Base-by-base conservation (phyloP, 2,329 filamentous ascomycete species). In the Cyphellophora europaea region DNA sequence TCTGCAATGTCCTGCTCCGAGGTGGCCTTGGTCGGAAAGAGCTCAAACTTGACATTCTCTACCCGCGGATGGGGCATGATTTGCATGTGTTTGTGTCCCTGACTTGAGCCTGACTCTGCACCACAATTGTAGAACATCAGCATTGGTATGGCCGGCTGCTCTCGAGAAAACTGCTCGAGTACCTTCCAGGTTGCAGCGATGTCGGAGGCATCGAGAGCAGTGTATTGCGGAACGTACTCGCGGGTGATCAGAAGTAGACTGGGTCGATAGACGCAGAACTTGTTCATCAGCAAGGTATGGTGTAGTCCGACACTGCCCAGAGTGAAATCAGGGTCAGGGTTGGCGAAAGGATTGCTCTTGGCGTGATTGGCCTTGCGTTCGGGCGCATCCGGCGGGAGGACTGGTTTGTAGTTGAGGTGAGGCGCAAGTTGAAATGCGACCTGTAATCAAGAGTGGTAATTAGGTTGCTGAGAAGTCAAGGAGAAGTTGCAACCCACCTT, bases 51-150 rank as follows among this genome's bases (percentile, higher is more conserved):
- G 17, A 48, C 25, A 13, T 42, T 35, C 14, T 36, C 6, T 30
- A 41, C 31, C 33, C 38, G 35, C 3, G 59, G 58, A 32, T 51
- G 47, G 0, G 53, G 57, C 32, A 65, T 55, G 2, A 66, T 36
- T 38, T 67, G 63, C 39, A 65, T 48, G 47, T 67, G 63, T 43
- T 66, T 67, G 45, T 67, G 63, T 3, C 61, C 60, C 36, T 63
- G 56, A 11, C 56, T 61, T 2, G 53, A 57, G 12, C 63, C 64
- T 32, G 57, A 58, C 16, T 63, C 57, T 27, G 59, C 56, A 11
- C 64, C 64, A 33, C 63, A 65, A 41, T 67, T 67, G 47, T 60
- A 66, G 21, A 67, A 60, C 32, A 59, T 50, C 48, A 66, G 21
- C 21, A 25, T 25, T 25, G 21, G 21, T 25, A n/a, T 8, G n/a